Conservation (phyloP, 129 eudicot genomes). For the Deinandra increscens region DNA sequence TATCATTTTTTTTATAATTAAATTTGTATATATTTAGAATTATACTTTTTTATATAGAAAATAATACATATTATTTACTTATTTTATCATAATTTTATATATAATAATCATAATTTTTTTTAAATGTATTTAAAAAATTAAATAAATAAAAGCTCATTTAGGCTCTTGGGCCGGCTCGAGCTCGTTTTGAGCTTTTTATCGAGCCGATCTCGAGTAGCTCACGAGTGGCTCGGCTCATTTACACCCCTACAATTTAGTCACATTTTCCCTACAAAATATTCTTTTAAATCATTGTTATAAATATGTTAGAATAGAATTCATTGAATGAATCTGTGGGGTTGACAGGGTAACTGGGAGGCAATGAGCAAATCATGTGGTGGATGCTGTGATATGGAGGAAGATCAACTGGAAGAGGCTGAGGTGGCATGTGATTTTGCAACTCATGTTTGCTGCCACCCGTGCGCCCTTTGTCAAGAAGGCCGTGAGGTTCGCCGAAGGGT, state of each 20-base stretch:
- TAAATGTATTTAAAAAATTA: too few species aligned
- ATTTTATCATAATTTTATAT: too few species aligned
- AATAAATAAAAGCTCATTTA: too few species aligned
- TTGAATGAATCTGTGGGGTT: background rate
- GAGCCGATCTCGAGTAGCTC: too few species aligned
- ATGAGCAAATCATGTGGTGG: conserved; percentile 65
- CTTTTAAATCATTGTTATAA: background rate
- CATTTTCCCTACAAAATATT: background rate
- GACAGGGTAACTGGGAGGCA: conserved; percentile 92
- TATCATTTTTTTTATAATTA: too few species aligned
- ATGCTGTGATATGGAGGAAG: conserved; percentile 69
- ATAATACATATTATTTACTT: too few species aligned
- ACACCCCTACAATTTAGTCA: background rate
- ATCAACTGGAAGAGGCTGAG: conserved; percentile 74
- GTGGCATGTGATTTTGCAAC: conserved; percentile 78
- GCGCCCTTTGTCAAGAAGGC: conserved; percentile 98
- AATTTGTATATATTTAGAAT: too few species aligned
- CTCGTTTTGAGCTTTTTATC: too few species aligned
- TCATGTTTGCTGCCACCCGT: conserved; percentile 83
- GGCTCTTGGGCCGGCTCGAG: too few species aligned
- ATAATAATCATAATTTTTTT: too few species aligned
- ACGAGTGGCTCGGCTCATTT: too few species aligned
- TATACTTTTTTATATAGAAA: too few species aligned
- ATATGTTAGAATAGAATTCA: background rate
- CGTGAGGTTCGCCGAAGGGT: conserved; percentile 92